phyloP scores from a whole-genome alignment of 225 moss, liverwort and hornwort genomes.

The Bryum argenteum region DNA sequence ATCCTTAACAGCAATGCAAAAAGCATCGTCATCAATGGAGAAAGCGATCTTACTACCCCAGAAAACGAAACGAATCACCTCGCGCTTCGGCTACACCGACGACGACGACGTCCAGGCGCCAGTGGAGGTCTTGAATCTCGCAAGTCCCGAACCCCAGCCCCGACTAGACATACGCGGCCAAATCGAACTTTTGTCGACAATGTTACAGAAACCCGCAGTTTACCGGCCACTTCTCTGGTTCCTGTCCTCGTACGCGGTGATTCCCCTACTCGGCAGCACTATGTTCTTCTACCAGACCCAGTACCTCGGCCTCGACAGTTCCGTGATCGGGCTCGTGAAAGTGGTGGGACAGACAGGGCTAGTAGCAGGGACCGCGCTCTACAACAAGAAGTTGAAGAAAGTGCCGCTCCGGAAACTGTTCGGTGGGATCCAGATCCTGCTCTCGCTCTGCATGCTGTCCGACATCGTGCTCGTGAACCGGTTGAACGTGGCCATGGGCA shows the following conservation, averaged over 20 bases:
- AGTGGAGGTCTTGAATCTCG: slow-evolving; percentile 24
- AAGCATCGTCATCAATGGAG: too few species aligned
- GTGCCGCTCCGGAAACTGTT: slow-evolving; percentile 65
- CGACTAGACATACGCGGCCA: slow-evolving; percentile 46
- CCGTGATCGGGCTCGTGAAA: slow-evolving; percentile 74
- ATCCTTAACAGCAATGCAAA: too few species aligned
- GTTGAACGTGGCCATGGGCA: slow-evolving; percentile 64
- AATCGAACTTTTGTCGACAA: slow-evolving; percentile 32
- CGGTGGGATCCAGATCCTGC: slow-evolving; percentile 64
- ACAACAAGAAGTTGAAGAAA: slow-evolving; percentile 56
- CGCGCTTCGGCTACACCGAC: slow-evolving; percentile 33
- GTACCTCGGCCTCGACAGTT: slow-evolving; percentile 53
- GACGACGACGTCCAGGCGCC: not conserved
- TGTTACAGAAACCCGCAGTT: slow-evolving; percentile 61
- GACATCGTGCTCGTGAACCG: slow-evolving; percentile 76
- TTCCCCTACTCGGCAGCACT: slow-evolving; percentile 68
- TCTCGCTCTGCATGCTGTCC: slow-evolving; percentile 74
- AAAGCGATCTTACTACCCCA: slow-evolving; percentile 33
- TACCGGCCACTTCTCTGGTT: slow-evolving; percentile 68
- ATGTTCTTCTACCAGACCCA: slow-evolving; percentile 87
- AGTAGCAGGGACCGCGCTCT: slow-evolving; percentile 65
- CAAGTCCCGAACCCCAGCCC: not conserved
- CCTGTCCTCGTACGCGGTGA: slow-evolving; percentile 75
- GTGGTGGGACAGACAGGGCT: slow-evolving; percentile 77
- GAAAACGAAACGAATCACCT: slow-evolving; percentile 37